Evolutionary conservation across 192 early-diverging fungal species (phyloP), one percentile per base, ranked within the genome.

Genomic region (Cetraspora pellucida): DNA sequence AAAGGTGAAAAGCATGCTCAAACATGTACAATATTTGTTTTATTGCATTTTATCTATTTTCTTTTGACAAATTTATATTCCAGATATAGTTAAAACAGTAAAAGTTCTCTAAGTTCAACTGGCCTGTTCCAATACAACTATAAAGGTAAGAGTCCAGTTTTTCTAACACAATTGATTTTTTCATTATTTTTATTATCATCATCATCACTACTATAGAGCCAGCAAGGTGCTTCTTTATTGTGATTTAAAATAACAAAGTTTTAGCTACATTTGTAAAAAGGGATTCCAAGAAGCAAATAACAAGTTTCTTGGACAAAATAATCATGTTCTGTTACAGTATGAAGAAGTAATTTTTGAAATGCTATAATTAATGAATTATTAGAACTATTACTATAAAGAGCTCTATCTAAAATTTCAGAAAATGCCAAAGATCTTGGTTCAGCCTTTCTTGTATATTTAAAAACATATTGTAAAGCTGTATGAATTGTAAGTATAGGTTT

Each of bases 241-340:
- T 43, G 37, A n/a, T 66, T 66, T 6, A 66, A 43, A n/a, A 2
- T 44, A 66, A 66, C 64, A 66, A 66, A 66, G 4, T 37, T 44
- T 46, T 14, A 4, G 23, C 31, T 66, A n/a, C 37, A 13, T 43
- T 66, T 27, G 23, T 66, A 66, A 4, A 66, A n/a, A n/a, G 64
- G 14, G 3, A 66, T 66, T 66, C 23, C 16, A 43, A 66, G 64
- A 66, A 66, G 64, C 4, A 66, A 31, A 14, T 66, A 31, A 31
- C 16, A 37, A 45, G 64, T 43, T 37, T 66, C 31, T 31, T 66
- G 31, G 6, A 25, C 31, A 23, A 9, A 66, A 13, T 11, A 45
- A 43, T 43, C 64, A 66, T n/a, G 44, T 19, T 66, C 64, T 44
- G 27, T 14, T 17, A 66, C 31, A 19, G 2, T 66, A 21, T 66